A percentile compares a stretch with the other conserved stretches of the same genome.
phyloP scores from a whole-genome alignment of 2,329 filamentous ascomycete species.

The Aspergillus pseudonomiae region DNA sequence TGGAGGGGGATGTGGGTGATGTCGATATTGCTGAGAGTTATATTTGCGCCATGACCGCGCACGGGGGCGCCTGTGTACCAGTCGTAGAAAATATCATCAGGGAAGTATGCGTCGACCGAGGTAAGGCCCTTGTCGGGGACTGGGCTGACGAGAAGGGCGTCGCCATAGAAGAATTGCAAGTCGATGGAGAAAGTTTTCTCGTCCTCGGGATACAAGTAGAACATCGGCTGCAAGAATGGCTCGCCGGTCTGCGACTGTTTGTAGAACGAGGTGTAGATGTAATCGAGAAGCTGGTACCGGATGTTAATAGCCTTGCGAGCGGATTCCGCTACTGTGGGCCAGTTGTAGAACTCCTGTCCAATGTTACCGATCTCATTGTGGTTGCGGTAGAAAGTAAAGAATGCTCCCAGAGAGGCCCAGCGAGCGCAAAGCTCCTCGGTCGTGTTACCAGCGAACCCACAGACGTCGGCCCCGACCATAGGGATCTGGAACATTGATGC shows the following conservation, averaged over 20 bases:
- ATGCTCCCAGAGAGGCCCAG: conserved; percentile 75
- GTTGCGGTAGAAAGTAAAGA: conserved; percentile 75
- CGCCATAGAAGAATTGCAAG: conserved; percentile 63
- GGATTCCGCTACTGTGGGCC: conserved; percentile 64
- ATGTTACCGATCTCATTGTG: conserved; percentile 62
- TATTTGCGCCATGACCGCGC: conserved; percentile 48
- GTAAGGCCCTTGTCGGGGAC: conserved; percentile 57
- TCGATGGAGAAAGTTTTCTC: conserved; percentile 55
- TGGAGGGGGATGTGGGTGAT: conserved; percentile 64
- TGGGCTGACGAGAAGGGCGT: conserved; percentile 59
- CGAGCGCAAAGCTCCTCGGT: conserved; percentile 71
- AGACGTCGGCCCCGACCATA: conserved; percentile 73
- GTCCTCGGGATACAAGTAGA: conserved; percentile 69
- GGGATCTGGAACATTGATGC: conserved; percentile 68
- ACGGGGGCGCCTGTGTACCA: conserved; percentile 57
- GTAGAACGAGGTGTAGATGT: conserved; percentile 74
- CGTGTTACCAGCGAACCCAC: conserved; percentile 71
- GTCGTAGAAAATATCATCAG: conserved; percentile 63
- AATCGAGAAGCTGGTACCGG: conserved; percentile 77
- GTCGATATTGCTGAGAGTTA: conserved; percentile 50
- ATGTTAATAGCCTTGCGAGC: conserved; percentile 70
- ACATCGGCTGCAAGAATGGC: conserved; percentile 70
- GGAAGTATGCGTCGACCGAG: conserved; percentile 59
- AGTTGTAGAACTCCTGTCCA: conserved; percentile 75
- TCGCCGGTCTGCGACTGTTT: conserved; percentile 62